Percentiles rank a stretch among this genome's conserved stretches.
Evolutionary conservation across 805 yeast genomes (phyloP).

Genomic region (Saturnispora galanensis): DNA sequence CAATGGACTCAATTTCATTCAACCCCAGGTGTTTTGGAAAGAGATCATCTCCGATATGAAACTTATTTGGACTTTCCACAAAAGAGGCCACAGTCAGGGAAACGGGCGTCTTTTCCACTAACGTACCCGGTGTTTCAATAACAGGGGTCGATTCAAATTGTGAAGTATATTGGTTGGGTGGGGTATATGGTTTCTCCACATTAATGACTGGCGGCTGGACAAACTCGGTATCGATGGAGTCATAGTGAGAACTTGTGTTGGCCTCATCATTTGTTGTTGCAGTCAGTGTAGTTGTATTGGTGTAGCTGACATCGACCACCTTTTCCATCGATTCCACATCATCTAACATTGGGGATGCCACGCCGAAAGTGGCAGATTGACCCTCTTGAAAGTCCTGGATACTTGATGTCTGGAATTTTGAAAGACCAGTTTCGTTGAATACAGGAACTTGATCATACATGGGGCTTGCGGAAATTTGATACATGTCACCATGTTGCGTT

Average conservation of each 20-base stretch:
- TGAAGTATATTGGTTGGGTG: not conserved
- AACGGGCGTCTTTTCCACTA: constrained; percentile 8
- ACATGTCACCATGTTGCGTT: no score
- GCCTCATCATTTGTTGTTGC: not conserved
- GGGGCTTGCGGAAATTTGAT: not conserved
- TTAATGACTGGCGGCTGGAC: constrained; percentile 3
- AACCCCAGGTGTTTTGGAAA: constrained; percentile 63
- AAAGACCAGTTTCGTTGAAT: constrained; percentile 4
- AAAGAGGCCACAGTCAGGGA: constrained; percentile 10
- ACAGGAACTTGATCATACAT: constrained; percentile 3
- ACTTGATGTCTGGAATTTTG: constrained; percentile 6
- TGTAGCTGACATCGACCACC: constrained; percentile 1
- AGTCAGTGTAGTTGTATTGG: not conserved
- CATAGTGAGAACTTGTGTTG: constrained; percentile 1
- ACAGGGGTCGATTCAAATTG: constrained; percentile 1
- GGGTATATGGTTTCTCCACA: not conserved
- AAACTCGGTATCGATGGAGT: not conserved
- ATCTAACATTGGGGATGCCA: constrained; percentile 3
- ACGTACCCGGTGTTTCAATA: not conserved
- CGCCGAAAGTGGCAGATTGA: constrained; percentile 11
- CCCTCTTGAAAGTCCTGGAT: constrained; percentile 8
- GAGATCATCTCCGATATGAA: constrained; percentile 45
- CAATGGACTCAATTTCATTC: constrained; percentile 66
- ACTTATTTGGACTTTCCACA: constrained; percentile 14
- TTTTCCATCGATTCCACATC: constrained; percentile 5